Conservation (phyloP, 371 early-diverging fungal genomes). For the Apophysomyces sp. region DNA sequence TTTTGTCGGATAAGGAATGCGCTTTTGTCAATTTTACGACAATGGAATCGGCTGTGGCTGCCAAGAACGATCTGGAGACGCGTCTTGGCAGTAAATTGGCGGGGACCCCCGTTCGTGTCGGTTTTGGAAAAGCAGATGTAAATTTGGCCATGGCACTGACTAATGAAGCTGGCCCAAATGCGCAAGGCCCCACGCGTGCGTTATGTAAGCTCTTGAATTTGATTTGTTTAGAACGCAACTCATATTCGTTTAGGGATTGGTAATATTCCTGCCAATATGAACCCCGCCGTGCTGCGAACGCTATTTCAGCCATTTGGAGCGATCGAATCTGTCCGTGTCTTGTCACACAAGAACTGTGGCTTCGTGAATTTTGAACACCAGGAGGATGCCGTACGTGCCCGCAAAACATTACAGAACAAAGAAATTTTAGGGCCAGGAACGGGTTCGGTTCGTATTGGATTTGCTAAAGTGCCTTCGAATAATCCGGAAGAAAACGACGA, state of each 20-base stretch:
- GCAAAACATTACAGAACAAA: constrained; percentile 83
- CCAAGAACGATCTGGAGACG: constrained; percentile 31
- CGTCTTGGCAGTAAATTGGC: constrained; percentile 19
- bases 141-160: constrained; percentile 38
- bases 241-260: constrained; percentile 76
- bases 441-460: constrained; percentile 84
- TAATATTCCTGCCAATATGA: constrained; percentile 85
- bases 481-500: constrained; percentile 4
- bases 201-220: constrained; percentile 34
- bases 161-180: constrained; percentile 53
- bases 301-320: constrained; percentile 85
- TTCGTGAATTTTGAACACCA: constrained; percentile 92
- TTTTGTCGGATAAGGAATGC: constrained; percentile 73
- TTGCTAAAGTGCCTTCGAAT: constrained; percentile 71
- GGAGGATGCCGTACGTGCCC: constrained; percentile 90
- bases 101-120: constrained; percentile 28
- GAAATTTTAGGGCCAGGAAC: constrained; percentile 84
- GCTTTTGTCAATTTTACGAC: constrained; percentile 42
- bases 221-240: background rate
- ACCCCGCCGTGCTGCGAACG: constrained; percentile 71
- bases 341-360: constrained; percentile 97
- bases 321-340: constrained; percentile 91
- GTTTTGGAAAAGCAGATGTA: constrained; percentile 39
- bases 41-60: constrained; percentile 39
- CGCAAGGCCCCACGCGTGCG: constrained; percentile 44